phyloP scores from a whole-genome alignment of 208 protist genomes.

The Tritrichomonas musculus region DNA sequence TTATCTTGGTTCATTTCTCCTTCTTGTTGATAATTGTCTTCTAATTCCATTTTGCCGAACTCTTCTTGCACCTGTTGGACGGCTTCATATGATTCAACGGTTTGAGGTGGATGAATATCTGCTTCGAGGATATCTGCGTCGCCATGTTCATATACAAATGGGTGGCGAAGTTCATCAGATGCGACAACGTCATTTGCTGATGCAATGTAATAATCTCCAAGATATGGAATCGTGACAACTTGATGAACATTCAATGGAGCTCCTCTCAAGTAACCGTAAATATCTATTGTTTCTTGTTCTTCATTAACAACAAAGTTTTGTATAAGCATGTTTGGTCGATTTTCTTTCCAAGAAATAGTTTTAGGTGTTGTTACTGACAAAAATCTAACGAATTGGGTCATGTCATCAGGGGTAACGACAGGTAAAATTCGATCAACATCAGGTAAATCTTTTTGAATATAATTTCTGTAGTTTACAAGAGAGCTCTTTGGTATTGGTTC shows the following conservation, averaged over 20 bases:
- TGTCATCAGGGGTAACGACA: background rate
- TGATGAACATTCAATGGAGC: background rate
- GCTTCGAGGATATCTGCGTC: background rate
- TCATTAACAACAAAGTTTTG: background rate
- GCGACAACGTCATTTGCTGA: background rate
- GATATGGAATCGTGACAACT: conserved; percentile 12
- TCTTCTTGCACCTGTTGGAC: background rate
- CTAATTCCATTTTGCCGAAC: background rate
- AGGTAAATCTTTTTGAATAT: conserved; percentile 21
- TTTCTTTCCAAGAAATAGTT: background rate
- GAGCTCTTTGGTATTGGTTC: background rate
- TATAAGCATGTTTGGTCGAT: conserved; percentile 12
- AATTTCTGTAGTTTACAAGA: background rate
- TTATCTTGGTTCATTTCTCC: background rate
- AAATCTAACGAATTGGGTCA: background rate
- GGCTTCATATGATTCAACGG: background rate
- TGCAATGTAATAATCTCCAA: background rate
- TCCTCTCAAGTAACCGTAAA: background rate
- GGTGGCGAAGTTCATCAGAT: background rate
- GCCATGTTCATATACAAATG: background rate
- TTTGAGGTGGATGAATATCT: conserved; percentile 6
- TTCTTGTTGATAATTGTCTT: background rate
- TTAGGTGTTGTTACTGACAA: background rate
- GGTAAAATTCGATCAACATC: conserved; percentile 19
- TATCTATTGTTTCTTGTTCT: background rate